These are phyloP conservation scores for Xeromyces bisporus DNA, from an alignment of 495 filamentous ascomycete genomes.

Conservation along the genomic window DNA sequence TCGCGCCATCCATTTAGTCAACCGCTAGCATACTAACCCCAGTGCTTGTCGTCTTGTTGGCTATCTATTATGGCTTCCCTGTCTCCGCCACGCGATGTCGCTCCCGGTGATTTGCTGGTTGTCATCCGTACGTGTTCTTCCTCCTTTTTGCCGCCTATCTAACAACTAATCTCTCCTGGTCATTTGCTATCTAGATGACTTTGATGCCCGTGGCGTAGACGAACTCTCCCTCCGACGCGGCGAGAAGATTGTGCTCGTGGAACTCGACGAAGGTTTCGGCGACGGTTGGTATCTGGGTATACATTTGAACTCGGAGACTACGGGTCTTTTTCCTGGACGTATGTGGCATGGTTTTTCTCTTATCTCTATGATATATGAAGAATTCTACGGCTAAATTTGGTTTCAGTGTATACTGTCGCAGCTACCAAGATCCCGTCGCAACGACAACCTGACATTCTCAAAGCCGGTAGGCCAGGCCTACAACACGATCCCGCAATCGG, in stretches of 20 bases:
- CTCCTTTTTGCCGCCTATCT: constrained; percentile 3
- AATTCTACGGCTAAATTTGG: no score
- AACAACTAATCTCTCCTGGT: constrained; percentile 3
- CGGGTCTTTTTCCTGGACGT: constrained; percentile 85
- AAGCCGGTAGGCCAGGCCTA: constrained; percentile 1
- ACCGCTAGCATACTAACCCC: background rate
- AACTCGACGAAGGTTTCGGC: constrained; percentile 91
- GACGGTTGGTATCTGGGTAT: constrained; percentile 95
- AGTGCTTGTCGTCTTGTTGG: no score
- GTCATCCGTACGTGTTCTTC: constrained; percentile 54
- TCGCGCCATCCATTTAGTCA: constrained; percentile 2
- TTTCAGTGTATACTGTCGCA: constrained; percentile 22
- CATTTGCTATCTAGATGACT: constrained; percentile 43
- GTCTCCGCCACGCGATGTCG: constrained; percentile 25
- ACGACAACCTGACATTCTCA: constrained; percentile 2
- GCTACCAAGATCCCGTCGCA: constrained; percentile 11
- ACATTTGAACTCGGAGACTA: constrained; percentile 55
- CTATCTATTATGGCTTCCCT: constrained; percentile 21
- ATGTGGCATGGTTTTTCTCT: no score
- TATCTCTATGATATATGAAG: no score
- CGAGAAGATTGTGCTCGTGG: constrained; percentile 79
- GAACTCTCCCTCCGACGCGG: constrained; percentile 78
- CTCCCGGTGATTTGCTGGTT: constrained; percentile 51
- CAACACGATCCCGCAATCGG: background rate
- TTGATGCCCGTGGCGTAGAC: constrained; percentile 74